phyloP scores from a whole-genome alignment of 306 rosid genomes.

The Datisca glomerata region DNA sequence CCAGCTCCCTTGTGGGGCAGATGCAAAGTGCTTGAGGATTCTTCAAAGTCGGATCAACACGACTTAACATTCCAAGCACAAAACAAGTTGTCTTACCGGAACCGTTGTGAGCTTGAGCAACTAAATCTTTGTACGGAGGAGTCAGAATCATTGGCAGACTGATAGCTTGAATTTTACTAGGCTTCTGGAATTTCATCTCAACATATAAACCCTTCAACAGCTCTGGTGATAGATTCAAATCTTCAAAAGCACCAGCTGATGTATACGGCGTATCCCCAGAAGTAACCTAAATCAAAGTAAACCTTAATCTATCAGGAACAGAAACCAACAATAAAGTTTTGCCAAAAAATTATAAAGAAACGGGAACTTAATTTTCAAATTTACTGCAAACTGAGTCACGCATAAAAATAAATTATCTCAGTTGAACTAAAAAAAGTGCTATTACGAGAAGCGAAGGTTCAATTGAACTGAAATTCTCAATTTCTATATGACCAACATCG shows the following conservation, averaged over 20 bases:
- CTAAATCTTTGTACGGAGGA: slow-evolving; percentile 63
- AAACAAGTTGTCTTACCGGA: slow-evolving; percentile 95
- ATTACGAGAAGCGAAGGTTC: no score
- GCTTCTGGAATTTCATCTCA: slow-evolving; percentile 80
- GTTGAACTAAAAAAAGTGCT: no score
- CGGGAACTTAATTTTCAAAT: no score
- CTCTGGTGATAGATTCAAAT: slow-evolving; percentile 49
- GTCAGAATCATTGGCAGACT: slow-evolving; percentile 80
- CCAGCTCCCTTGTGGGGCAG: slow-evolving; percentile 87
- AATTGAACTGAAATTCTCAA: no score
- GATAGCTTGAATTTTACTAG: slow-evolving; percentile 81
- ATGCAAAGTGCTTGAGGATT: slow-evolving; percentile 86
- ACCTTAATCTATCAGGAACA: slow-evolving; percentile 1
- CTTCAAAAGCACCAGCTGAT: slow-evolving; percentile 73
- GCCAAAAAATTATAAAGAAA: no score
- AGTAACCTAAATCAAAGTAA: slow-evolving; percentile 37
- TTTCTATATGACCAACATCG: no score
- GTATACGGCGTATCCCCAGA: slow-evolving; percentile 60
- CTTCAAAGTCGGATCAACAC: slow-evolving; percentile 55
- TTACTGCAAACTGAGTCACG: no score
- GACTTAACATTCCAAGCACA: slow-evolving; percentile 87
- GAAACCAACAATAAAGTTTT: neutral
- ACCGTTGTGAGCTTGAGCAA: slow-evolving; percentile 94
- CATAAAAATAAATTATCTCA: no score
- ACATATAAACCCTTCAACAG: slow-evolving; percentile 68